Conservation (phyloP, 1,284 basidiomycete genomes). For the Tilletia setariae region DNA sequence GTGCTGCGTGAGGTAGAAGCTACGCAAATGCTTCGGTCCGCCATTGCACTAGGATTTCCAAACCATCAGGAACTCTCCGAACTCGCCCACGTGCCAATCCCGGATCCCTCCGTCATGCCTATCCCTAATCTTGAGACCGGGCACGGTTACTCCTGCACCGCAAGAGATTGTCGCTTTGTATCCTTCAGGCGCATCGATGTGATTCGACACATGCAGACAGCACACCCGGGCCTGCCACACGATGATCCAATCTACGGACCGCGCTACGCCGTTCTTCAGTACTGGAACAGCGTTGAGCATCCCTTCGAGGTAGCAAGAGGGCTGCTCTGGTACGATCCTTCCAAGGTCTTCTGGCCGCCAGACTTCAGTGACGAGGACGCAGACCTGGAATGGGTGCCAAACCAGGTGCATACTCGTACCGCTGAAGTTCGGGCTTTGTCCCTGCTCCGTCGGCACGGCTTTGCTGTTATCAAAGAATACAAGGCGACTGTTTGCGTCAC, state of each 20-base stretch:
- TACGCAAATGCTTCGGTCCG: background rate
- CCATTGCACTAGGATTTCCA: background rate
- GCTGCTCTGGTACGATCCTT: constrained; percentile 6
- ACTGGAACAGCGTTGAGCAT: background rate
- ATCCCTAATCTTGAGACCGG: constrained; percentile 3
- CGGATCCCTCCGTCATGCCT: constrained; percentile 1
- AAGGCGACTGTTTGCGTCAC: background rate
- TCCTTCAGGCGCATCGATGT: background rate
- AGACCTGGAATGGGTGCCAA: background rate
- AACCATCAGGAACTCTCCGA: background rate
- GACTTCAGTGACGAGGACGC: constrained; percentile 5
- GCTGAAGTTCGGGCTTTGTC: background rate
- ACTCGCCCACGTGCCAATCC: background rate
- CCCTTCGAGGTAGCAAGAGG: constrained; percentile 4
- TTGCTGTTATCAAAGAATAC: background rate
- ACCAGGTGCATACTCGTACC: background rate
- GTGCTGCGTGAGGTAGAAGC: background rate
- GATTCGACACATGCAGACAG: background rate
- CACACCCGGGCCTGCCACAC: background rate
- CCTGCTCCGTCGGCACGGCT: constrained; percentile 1
- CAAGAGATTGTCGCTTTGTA: background rate
- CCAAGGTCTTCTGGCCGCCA: background rate
- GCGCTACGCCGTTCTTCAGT: background rate
- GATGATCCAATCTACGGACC: background rate
- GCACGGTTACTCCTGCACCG: background rate